Conservation (phyloP, 2,329 filamentous ascomycete genomes). For the Penicillium sp. region DNA sequence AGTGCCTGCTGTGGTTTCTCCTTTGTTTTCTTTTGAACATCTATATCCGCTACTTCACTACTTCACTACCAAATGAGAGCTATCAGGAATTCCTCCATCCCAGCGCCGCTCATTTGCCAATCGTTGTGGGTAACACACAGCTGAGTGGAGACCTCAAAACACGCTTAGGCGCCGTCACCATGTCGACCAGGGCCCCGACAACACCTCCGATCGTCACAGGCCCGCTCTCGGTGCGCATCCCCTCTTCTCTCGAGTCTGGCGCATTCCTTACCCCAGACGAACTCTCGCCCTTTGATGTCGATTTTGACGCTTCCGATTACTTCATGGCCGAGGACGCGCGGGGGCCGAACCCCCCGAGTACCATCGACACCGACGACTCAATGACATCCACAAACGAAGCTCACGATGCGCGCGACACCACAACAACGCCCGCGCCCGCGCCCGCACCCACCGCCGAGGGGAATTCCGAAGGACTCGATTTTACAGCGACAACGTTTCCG, state of each 20-base stretch:
- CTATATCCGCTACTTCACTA: not conserved
- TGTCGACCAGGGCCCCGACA: conserved; percentile 34
- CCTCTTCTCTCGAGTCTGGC: conserved; percentile 37
- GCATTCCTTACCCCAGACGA: conserved; percentile 40
- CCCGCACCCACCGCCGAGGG: conserved; percentile 11
- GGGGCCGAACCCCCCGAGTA: conserved; percentile 29
- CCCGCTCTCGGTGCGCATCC: conserved; percentile 26
- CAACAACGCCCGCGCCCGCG: conserved; percentile 12
- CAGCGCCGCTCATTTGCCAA: conserved; percentile 19
- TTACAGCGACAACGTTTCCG: conserved; percentile 21
- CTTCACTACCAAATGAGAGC: conserved; percentile 10
- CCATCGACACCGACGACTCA: conserved; percentile 26
- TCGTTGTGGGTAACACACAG: conserved; percentile 21
- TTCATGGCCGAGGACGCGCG: conserved; percentile 37
- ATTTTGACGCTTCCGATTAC: conserved; percentile 30
- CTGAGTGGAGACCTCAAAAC: conserved; percentile 33
- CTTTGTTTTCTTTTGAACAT: not conserved
- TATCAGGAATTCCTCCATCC: conserved; percentile 3
- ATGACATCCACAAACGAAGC: conserved; percentile 17
- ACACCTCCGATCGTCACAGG: conserved; percentile 28
- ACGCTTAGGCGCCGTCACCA: conserved; percentile 35
- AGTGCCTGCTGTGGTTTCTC: no score
- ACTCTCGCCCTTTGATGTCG: conserved; percentile 34
- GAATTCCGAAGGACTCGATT: conserved; percentile 21
- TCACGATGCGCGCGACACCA: conserved; percentile 23